Evolutionary conservation across 768 basidiomycete genomes (phyloP).

Genomic region (Leucosporidium yakuticum): DNA sequence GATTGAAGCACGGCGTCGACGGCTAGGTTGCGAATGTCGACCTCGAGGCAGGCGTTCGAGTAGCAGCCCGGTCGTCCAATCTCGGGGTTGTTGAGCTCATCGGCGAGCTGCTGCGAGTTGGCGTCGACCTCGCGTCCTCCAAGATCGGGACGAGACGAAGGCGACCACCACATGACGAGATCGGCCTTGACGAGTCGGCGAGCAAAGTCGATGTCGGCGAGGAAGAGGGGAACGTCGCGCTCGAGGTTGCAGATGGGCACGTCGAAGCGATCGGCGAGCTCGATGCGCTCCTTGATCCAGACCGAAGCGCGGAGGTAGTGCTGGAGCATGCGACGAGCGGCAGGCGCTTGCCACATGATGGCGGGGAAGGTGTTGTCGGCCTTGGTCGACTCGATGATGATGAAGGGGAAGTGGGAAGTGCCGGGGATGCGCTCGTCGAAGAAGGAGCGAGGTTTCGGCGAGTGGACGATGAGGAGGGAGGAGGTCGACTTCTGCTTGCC

Average conservation of each 20-base stretch:
- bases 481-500: slow-evolving; percentile 59
- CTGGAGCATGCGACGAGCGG: slow-evolving; percentile 71
- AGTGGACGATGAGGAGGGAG: slow-evolving; percentile 72
- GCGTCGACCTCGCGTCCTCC: slow-evolving; percentile 88
- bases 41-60: slow-evolving; percentile 83
- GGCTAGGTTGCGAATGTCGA: slow-evolving; percentile 83
- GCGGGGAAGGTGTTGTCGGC: slow-evolving; percentile 65
- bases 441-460: slow-evolving; percentile 72
- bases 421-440: slow-evolving; percentile 68
- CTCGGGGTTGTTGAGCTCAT: slow-evolving; percentile 73
- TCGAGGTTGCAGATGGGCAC: slow-evolving; percentile 78
- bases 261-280: slow-evolving; percentile 83
- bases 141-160: slow-evolving; percentile 77
- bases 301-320: slow-evolving; percentile 70
- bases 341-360: slow-evolving; percentile 82
- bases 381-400: slow-evolving; percentile 63
- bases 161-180: slow-evolving; percentile 94
- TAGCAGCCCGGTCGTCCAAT: slow-evolving; percentile 80
- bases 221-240: slow-evolving; percentile 76
- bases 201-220: slow-evolving; percentile 86
- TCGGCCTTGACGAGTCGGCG: slow-evolving; percentile 80
- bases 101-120: slow-evolving; percentile 54
- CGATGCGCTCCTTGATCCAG: slow-evolving; percentile 73
- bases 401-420: slow-evolving; percentile 73
- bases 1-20: slow-evolving; percentile 92